Evolutionary conservation across 768 basidiomycete genomes (phyloP), one percentile per base, ranked within the genome.

Genomic region (Termitomyces sp.): DNA sequence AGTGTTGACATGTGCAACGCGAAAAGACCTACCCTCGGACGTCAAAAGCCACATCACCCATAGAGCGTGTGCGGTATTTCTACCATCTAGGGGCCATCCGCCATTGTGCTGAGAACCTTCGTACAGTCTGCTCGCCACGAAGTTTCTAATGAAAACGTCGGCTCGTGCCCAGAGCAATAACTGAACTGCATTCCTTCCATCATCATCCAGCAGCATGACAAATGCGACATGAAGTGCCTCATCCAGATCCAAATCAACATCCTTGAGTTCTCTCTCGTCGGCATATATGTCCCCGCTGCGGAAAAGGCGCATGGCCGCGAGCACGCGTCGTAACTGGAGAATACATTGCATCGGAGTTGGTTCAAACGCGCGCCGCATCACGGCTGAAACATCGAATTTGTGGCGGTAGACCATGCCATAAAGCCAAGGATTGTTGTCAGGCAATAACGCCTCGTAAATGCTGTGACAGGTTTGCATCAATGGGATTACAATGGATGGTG

Each of bases 21-120:
- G 42, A 41, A 1, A 55, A 45, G n/a, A 59, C 39, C 22, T 29
- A 74, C 81, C 74, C 65, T 72, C 61, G 7, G 81, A 77, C 9
- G 75, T 78, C 20, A 77, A 74, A 56, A 81, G 71, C 82, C 82
- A 86, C 56, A 82, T 68, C 1, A 85, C 46, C 83, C 84, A 85
- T 6, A 86, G 52, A 1, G 76, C 79, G 18, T 82, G 73, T 0
- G 80, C 65, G 55, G 78, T 80, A 50, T 73, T n/a, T n/a, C 69
- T 65, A 36, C 63, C 77, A 41, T 85, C 83, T 1, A 68, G 60
- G 0, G 84, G 81, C 82, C 83, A 85, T 0, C 81, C 81, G 42
- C 74, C 60, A 55, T 68, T 45, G 18, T 26, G 2, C 34, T 66
- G 58, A 10, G 63, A 46, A 37, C 64, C 58, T 22, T 76, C 71